Percentiles rank a stretch among this genome's conserved stretches.
These are phyloP conservation scores for Venturiaceae sp. DNA, from an alignment of 2,329 filamentous ascomycete species.

Conservation along the genomic window DNA sequence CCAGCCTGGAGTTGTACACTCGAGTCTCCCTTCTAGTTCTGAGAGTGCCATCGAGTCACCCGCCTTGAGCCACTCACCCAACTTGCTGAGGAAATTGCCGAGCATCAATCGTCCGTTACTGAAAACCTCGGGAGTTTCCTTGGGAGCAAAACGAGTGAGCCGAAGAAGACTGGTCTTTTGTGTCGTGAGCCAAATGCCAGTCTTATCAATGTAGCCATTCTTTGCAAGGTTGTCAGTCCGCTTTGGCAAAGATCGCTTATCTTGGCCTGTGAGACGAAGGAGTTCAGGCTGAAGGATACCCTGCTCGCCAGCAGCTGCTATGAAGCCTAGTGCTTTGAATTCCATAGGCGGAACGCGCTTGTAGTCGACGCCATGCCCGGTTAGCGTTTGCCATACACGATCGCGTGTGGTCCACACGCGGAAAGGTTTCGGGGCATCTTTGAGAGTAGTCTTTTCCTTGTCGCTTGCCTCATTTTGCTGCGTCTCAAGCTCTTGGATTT, in stretches of 20 bases:
- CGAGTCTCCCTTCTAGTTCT: slow-evolving; percentile 41
- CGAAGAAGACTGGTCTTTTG: slow-evolving; percentile 27
- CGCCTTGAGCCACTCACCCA: slow-evolving; percentile 40
- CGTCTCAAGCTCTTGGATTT: neutral
- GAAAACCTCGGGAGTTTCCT: slow-evolving; percentile 13
- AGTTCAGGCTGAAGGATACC: slow-evolving; percentile 51
- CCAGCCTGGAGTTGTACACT: slow-evolving; percentile 15
- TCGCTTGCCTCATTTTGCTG: slow-evolving; percentile 8
- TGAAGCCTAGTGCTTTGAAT: slow-evolving; percentile 48
- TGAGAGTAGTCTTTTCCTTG: slow-evolving; percentile 8
- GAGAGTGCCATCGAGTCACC: slow-evolving; percentile 40
- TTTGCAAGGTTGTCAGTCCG: slow-evolving; percentile 46
- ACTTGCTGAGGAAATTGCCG: slow-evolving; percentile 35
- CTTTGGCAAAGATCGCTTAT: slow-evolving; percentile 54
- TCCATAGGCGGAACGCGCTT: slow-evolving; percentile 43
- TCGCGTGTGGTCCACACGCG: slow-evolving; percentile 44
- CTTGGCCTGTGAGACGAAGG: slow-evolving; percentile 46
- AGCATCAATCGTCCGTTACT: slow-evolving; percentile 33
- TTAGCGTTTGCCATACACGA: slow-evolving; percentile 49
- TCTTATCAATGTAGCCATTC: slow-evolving; percentile 54
- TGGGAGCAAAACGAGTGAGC: slow-evolving; percentile 4
- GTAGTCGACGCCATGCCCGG: slow-evolving; percentile 49
- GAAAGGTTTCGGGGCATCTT: slow-evolving; percentile 15
- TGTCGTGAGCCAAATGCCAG: slow-evolving; percentile 27
- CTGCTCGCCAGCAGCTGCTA: slow-evolving; percentile 41